Base-by-base conservation (phyloP, 2,329 filamentous ascomycete species). In the Paramyrothecium roridum region DNA sequence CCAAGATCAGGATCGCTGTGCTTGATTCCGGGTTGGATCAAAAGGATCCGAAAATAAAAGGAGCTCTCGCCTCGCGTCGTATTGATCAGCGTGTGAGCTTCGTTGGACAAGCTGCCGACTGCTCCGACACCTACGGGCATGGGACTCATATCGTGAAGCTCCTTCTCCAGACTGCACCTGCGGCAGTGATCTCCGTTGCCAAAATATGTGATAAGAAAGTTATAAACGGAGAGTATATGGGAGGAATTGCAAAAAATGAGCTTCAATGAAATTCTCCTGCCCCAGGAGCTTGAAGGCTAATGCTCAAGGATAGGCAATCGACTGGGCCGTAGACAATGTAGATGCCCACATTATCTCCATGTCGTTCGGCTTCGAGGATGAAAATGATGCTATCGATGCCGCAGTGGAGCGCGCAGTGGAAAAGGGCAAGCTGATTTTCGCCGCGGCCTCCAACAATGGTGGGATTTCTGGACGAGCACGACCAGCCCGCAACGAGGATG, bases 271-370 rank as follows among this genome's bases (percentile, higher is more conserved):
- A n/a, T n/a, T n/a, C n/a, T n/a, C 17, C 23, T 48, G 3, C 21
- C 17, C 22, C 46, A 21, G 13, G 16, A 6, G 7, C 21, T 48
- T 4, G 16, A 3, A 22, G 6, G 34, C 7, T 11, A 21, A n/a
- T 17, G 10, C 20, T 19, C n/a, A n/a, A n/a, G n/a, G n/a, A n/a
- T 23, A 65, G 61, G 64, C 65, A 19, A 65, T 68, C 11, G 30
- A 55, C 2, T 58, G 61, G 55, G 65, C 63, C 3, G 56, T 54
- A 1, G 45, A 59, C 3, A 43, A 58, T 19, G 53, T 54, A 16
- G 34, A 62, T n/a, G 65, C 59, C 1, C 58, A 67, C 45, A 63
- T 68, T 37, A 64, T 67, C 19, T 61, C 60, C 34, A 64, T 68
- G 60, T 66, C 64, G 1, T 66, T 68, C 46, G 64, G 60, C 1